Conservation (phyloP, 352 stramenopile species). For the Elongisporangium undulatum region DNA sequence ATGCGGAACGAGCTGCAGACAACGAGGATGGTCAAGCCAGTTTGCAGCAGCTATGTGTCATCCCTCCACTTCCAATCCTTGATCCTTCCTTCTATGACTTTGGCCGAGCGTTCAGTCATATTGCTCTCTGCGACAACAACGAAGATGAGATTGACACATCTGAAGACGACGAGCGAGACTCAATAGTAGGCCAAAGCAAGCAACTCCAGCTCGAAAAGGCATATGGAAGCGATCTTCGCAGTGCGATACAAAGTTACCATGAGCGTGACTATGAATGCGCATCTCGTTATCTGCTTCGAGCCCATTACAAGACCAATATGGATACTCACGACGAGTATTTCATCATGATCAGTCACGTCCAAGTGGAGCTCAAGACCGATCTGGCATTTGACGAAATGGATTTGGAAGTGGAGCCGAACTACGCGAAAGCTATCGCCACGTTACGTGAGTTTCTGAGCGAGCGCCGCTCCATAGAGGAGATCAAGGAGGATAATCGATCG, state of each 20-base stretch:
- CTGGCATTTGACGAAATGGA: background rate
- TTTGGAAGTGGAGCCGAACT: background rate
- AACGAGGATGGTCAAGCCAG: too few species aligned
- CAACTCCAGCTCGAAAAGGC: constrained; percentile 1
- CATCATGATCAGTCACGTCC: constrained; percentile 34
- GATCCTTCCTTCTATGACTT: constrained; percentile 38
- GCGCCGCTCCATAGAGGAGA: constrained; percentile 18
- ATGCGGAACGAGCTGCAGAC: background rate
- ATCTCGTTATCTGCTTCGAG: constrained; percentile 25
- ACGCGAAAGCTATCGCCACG: constrained; percentile 12
- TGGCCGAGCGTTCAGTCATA: constrained; percentile 14
- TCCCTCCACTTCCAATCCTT: constrained; percentile 25
- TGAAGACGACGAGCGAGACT: background rate
- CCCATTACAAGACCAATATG: constrained; percentile 43
- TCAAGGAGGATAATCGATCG: constrained; percentile 4
- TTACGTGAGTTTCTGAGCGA: constrained; percentile 35
- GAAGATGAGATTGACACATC: background rate
- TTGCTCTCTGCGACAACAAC: constrained; percentile 7
- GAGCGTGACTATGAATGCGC: constrained; percentile 15
- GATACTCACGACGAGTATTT: constrained; percentile 55
- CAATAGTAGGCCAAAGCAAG: constrained; percentile 2
- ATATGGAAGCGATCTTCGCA: constrained; percentile 13
- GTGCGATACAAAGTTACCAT: constrained; percentile 13
- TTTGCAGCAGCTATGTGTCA: background rate
- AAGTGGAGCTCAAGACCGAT: constrained; percentile 13